Percentiles rank a stretch among this genome's conserved stretches.
These are phyloP conservation scores for Rhodofomes roseus DNA, from an alignment of 1,284 basidiomycete genomes.

Conservation along the genomic window DNA sequence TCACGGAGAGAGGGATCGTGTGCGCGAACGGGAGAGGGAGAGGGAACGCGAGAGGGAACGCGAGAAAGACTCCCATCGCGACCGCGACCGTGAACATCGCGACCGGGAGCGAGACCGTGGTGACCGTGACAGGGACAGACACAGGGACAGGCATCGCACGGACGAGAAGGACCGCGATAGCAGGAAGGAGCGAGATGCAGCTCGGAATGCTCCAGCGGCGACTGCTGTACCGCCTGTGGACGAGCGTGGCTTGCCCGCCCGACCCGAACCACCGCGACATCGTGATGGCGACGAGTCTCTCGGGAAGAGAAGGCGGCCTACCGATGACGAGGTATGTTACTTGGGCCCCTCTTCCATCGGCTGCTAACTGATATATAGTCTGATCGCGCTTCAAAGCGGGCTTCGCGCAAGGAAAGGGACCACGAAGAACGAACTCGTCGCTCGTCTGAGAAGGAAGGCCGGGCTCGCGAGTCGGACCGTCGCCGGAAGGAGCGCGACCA, in stretches of 20 bases:
- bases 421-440: conserved; percentile 68
- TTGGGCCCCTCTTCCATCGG: conserved; percentile 8
- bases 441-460: conserved; percentile 63
- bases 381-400: conserved; percentile 68
- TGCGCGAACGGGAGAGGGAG: conserved; percentile 29
- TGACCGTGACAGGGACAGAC: conserved; percentile 29
- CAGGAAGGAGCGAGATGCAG: conserved; percentile 32
- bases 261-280: conserved; percentile 57
- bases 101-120: conserved; percentile 48
- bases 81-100: conserved; percentile 33
- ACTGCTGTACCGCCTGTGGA: conserved; percentile 30
- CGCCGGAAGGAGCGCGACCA: conserved; percentile 61
- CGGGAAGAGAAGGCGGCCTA: conserved; percentile 62
- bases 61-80: conserved; percentile 37
- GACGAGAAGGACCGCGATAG: conserved; percentile 21
- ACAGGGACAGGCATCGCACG: conserved; percentile 23
- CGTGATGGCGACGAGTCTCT: conserved; percentile 52
- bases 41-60: conserved; percentile 28
- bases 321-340: conserved; percentile 65
- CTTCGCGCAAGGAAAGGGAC: conserved; percentile 70
- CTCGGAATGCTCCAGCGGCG: conserved; percentile 17
- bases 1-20: conserved; percentile 38
- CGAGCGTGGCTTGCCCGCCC: conserved; percentile 50
- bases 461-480: conserved; percentile 62
- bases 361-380: conserved; percentile 36